Evolutionary conservation across 2,329 filamentous ascomycete species (phyloP).

Genomic region (Xylariaceae sp.): DNA sequence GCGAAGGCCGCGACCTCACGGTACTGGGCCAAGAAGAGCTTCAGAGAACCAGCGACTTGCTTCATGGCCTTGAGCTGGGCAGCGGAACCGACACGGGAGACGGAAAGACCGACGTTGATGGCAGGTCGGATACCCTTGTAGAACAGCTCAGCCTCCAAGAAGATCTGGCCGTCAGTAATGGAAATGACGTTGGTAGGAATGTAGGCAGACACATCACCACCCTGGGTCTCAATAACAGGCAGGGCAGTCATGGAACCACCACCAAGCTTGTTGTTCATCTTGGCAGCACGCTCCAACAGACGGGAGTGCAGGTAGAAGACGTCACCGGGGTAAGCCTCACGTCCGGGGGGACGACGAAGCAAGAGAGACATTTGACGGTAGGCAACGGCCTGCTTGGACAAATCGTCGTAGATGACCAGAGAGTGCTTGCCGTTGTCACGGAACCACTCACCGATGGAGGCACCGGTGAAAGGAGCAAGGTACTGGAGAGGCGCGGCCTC

Average conservation of each 20-base stretch:
- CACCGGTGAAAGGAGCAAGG: slow-evolving; percentile 85
- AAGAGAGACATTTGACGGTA: slow-evolving; percentile 99
- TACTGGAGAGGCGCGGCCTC: slow-evolving; percentile 95
- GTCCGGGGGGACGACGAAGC: slow-evolving; percentile 93
- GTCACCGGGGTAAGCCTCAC: slow-evolving; percentile 99
- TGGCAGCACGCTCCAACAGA: slow-evolving; percentile 98
- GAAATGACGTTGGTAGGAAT: slow-evolving; percentile 99
- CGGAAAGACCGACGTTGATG: slow-evolving; percentile 99
- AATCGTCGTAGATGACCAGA: slow-evolving; percentile 87
- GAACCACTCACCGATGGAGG: slow-evolving; percentile 65
- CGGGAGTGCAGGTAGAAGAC: slow-evolving; percentile 99
- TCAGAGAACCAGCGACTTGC: slow-evolving; percentile 98
- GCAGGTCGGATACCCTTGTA: slow-evolving; percentile 99
- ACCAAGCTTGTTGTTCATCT: slow-evolving; percentile 94
- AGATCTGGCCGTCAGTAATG: slow-evolving; percentile 99
- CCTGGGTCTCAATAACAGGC: slow-evolving; percentile 98
- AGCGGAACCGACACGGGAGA: slow-evolving; percentile 98
- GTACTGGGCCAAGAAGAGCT: slow-evolving; percentile 99
- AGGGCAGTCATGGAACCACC: slow-evolving; percentile 96
- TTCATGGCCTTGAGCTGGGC: slow-evolving; percentile 99
- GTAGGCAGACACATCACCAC: slow-evolving; percentile 99
- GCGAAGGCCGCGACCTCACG: slow-evolving; percentile 99
- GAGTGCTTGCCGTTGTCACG: slow-evolving; percentile 82
- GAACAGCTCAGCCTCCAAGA: slow-evolving; percentile 98
- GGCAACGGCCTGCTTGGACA: slow-evolving; percentile 95